phyloP scores from a whole-genome alignment of 164 flowering plant genomes.

The Vitis rupestris region DNA sequence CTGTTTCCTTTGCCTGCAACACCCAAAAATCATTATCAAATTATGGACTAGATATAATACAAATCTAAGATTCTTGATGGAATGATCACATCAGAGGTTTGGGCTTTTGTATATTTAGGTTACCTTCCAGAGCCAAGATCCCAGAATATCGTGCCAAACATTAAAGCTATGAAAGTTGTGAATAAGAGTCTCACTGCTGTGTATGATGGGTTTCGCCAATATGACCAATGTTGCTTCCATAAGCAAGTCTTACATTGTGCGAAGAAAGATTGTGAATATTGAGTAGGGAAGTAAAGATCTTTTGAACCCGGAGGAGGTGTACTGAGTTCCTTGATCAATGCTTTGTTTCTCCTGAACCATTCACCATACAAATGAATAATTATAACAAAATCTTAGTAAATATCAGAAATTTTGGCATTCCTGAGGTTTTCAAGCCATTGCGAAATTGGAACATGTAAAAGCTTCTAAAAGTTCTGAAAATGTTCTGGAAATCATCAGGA shows the following conservation, averaged over 20 bases:
- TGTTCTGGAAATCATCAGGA: no score
- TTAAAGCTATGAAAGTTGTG: conserved; percentile 36
- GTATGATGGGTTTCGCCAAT: conserved; percentile 48
- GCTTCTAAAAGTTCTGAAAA: no score
- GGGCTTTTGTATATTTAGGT: background rate
- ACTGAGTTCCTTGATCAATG: conserved; percentile 40
- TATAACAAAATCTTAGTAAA: background rate
- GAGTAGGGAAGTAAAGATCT: conserved; percentile 40
- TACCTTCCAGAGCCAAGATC: conserved; percentile 40
- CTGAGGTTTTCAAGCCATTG: no score
- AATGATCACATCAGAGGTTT: background rate
- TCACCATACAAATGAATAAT: background rate
- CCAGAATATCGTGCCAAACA: conserved; percentile 49
- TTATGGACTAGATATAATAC: background rate
- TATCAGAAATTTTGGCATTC: no score
- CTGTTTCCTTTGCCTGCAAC: conserved; percentile 26
- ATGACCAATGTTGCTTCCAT: conserved; percentile 48
- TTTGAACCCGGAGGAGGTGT: conserved; percentile 33
- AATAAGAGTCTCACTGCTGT: conserved; percentile 43
- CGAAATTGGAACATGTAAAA: no score
- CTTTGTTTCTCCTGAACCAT: conserved; percentile 43
- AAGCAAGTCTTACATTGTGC: conserved; percentile 42
- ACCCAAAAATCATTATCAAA: background rate
- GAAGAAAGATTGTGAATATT: conserved; percentile 39
- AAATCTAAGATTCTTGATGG: no score